These are phyloP conservation scores for Mycena rosella DNA, from an alignment of 768 basidiomycete species.

Conservation along the genomic window DNA sequence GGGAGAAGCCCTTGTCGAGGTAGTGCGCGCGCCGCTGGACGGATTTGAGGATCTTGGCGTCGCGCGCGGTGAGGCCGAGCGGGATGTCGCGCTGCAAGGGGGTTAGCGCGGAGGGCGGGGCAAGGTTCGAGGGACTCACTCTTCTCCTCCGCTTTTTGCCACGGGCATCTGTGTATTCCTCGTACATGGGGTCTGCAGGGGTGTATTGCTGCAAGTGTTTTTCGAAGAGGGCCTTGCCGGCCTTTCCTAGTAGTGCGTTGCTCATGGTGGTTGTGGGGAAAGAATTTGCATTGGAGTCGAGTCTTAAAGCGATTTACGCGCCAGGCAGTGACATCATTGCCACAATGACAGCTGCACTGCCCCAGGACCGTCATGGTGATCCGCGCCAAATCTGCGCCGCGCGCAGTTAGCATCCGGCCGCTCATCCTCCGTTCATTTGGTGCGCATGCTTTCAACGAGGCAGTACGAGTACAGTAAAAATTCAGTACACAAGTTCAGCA, in stretches of 20 bases:
- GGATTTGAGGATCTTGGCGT: slow-evolving; percentile 78
- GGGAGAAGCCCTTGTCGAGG: slow-evolving; percentile 87
- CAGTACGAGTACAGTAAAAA: too few species aligned
- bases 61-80: slow-evolving; percentile 80
- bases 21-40: slow-evolving; percentile 85
- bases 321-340: too few species aligned
- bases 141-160: slow-evolving; percentile 70
- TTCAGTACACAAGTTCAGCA: slow-evolving; percentile 6
- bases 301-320: too few species aligned
- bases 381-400: too few species aligned
- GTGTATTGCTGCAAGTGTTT: slow-evolving; percentile 74
- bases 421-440: too few species aligned
- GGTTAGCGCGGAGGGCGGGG: not conserved
- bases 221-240: slow-evolving; percentile 72
- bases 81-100: slow-evolving; percentile 72
- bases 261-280: slow-evolving; percentile 27
- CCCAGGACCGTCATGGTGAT: too few species aligned
- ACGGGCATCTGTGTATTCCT: slow-evolving; percentile 64
- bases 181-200: slow-evolving; percentile 84
- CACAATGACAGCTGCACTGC: too few species aligned
- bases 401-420: too few species aligned
- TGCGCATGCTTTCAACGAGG: too few species aligned
- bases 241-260: slow-evolving; percentile 51
- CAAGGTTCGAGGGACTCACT: slow-evolving; percentile 52
- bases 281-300: slow-evolving; percentile 9